phyloP scores from a whole-genome alignment of 106 monocot species.

The Dioscorea dumetorum region DNA sequence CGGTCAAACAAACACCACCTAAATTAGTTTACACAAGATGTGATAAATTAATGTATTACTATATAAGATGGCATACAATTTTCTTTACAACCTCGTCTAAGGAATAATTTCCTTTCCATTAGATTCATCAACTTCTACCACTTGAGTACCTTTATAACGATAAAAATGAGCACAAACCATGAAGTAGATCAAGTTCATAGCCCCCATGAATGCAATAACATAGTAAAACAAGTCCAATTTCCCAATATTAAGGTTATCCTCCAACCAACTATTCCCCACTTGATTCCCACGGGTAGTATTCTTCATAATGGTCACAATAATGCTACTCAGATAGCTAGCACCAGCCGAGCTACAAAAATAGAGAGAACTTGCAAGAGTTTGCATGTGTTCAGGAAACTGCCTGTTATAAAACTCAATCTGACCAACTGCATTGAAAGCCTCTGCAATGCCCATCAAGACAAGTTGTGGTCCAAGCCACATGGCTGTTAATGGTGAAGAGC shows the following conservation, averaged over 20 bases:
- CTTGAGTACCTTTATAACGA: constrained; percentile 38
- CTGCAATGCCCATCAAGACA: constrained; percentile 8
- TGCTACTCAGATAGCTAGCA: constrained; percentile 16
- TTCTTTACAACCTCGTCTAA: no score
- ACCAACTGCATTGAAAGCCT: constrained; percentile 22
- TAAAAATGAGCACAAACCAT: constrained; percentile 55
- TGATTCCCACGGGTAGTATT: constrained; percentile 2
- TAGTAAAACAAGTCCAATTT: constrained; percentile 61
- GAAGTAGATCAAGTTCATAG: constrained; percentile 38
- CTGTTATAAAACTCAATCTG: constrained; percentile 25
- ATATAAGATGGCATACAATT: no score
- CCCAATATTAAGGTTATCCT: constrained; percentile 36
- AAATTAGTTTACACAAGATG: no score
- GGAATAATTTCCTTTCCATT: not conserved
- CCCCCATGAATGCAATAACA: constrained; percentile 35
- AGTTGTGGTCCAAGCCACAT: constrained; percentile 22
- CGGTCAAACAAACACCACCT: no score
- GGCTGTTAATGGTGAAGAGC: constrained; percentile 1
- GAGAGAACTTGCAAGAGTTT: constrained; percentile 14
- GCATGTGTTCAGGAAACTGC: constrained; percentile 29
- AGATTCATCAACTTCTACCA: not conserved
- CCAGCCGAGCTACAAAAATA: constrained; percentile 24
- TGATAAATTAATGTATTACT: no score
- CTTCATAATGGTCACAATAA: constrained; percentile 2
- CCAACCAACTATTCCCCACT: constrained; percentile 32